Base-by-base conservation (phyloP, 805 yeast genomes). In the Debaryomyces hansenii region DNA sequence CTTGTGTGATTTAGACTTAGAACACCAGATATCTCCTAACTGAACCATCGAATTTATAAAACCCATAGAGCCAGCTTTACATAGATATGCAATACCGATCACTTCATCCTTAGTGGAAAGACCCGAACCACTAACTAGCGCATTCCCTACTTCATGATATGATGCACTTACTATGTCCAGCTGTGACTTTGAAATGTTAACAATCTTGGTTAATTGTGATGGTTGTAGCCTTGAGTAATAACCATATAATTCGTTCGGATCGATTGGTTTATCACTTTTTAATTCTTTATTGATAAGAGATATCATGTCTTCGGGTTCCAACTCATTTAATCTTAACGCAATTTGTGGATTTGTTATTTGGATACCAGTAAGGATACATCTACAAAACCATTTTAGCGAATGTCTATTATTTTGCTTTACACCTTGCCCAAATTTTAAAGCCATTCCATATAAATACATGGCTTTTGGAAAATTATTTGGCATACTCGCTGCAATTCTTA, bases 381-480 rank as follows among this genome's bases (percentile, higher is more conserved):
- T 73, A 50, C 78, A 74, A 4, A 87, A 68, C 87, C 89, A 85
- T 44, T 70, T 63, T 39, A 83, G 69, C 3, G 90, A 78, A 41
- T 74, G 77, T 15, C 64, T 55, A 35, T 78, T 76, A 56, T 84
- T 84, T 44, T 72, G 74, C 15, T 78, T 70, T 9, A 84, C 80
- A 0, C 94, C 94, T 60, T 82, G 83, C 0, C 92, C 94, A 46
- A 77, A 69, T 41, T 85, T 67, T 20, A 87, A 63, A 0, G 90
- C 85, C 52, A 84, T 61, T 0, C 89, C 88, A 56, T 85, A 87
- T 27, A 85, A 59, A 40, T 82, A 72, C 84, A 81, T 85, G 0
- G 90, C 95, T 41, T 55, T 58, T 1, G 72, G 67, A 37, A 83
- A 79, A 50, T 70, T 72, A 51, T 78, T 74, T 6, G 88, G 87